phyloP scores from a whole-genome alignment of 345 rosid genomes.

The Streptanthus diversifolius region DNA sequence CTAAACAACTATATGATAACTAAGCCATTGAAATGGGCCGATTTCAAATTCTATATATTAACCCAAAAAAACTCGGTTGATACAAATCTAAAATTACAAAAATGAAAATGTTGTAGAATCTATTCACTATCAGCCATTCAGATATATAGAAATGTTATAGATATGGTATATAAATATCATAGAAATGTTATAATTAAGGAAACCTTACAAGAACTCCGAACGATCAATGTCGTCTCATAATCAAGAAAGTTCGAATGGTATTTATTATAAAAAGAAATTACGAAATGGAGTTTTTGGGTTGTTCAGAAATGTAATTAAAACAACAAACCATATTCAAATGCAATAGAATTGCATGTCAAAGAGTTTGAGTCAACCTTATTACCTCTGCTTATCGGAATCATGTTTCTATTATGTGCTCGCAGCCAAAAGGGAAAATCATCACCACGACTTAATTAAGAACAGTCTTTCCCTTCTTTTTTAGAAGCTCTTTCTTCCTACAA shows the following conservation, averaged over 20 bases:
- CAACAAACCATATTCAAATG: neutral
- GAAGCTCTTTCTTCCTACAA: conserved; percentile 15
- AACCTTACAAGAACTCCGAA: too few relatives aligned
- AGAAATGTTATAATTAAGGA: too few relatives aligned
- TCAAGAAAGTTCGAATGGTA: neutral
- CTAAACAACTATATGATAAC: too few relatives aligned
- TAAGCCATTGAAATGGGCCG: too few relatives aligned
- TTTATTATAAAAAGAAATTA: neutral
- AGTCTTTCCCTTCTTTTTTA: neutral
- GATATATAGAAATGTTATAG: too few relatives aligned
- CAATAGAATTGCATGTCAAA: neutral
- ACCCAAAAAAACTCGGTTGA: too few relatives aligned
- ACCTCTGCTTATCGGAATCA: neutral
- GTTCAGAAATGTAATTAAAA: conserved; percentile 3
- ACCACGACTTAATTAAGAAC: neutral
- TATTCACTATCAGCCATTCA: too few relatives aligned
- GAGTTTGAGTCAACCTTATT: neutral
- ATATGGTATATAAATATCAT: too few relatives aligned
- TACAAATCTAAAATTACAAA: too few relatives aligned
- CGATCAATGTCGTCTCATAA: too few relatives aligned
- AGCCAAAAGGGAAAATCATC: neutral
- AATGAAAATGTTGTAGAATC: too few relatives aligned
- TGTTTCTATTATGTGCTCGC: neutral
- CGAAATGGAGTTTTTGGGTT: neutral
- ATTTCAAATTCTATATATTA: too few relatives aligned